phyloP scores from a whole-genome alignment of 164 flowering plant genomes.

The Sextonia rubra region DNA sequence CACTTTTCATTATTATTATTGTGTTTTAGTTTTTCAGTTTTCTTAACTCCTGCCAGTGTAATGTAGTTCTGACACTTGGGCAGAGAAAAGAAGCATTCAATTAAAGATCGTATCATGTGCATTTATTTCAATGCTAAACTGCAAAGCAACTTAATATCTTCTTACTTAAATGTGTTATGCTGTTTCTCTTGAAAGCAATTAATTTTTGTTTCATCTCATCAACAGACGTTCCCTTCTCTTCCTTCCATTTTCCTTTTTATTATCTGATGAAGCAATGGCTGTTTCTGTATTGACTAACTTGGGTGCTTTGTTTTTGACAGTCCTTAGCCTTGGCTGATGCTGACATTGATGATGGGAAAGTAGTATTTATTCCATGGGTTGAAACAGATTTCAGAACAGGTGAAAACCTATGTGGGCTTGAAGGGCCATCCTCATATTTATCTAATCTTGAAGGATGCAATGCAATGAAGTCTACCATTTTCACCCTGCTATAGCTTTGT shows the following conservation, averaged over 20 bases:
- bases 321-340: conserved; percentile 86
- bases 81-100: too few relatives aligned
- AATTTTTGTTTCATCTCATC: too few relatives aligned
- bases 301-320: conserved; percentile 29
- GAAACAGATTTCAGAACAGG: conserved; percentile 98
- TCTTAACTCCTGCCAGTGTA: too few relatives aligned
- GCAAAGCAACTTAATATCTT: neutral
- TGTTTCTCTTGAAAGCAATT: neutral
- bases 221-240: too few relatives aligned
- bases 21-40: too few relatives aligned
- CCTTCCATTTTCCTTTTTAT: too few relatives aligned
- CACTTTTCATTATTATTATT: too few relatives aligned
- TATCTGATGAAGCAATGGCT: too few relatives aligned
- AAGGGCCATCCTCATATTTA: neutral
- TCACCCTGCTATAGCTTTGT: neutral
- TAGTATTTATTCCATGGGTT: conserved; percentile 84
- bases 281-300: too few relatives aligned
- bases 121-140: neutral
- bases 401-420: conserved; percentile 86
- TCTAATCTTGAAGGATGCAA: neutral
- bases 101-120: too few relatives aligned
- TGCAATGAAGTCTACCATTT: neutral
- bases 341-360: conserved; percentile 80
- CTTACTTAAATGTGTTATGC: neutral
- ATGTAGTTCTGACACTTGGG: too few relatives aligned